phyloP scores from a whole-genome alignment of 495 filamentous ascomycete species.

The Penicillium steckii region DNA sequence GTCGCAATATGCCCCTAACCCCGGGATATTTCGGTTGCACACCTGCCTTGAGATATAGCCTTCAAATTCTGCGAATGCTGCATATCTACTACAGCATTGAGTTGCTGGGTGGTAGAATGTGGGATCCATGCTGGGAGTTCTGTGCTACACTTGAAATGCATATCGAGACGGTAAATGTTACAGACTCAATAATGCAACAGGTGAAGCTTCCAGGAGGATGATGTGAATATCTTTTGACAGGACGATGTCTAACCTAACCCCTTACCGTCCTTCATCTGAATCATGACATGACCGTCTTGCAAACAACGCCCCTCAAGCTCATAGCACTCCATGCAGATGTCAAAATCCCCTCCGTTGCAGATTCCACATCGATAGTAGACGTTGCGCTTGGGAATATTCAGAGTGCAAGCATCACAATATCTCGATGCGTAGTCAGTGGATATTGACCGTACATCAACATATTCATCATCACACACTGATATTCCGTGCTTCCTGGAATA shows the following conservation, averaged over 20 bases:
- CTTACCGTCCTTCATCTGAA: not conserved
- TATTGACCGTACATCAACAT: not conserved
- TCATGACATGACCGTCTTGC: not conserved
- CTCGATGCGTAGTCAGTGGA: too few species aligned
- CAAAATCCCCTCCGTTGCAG: not conserved
- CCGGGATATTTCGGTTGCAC: constrained; percentile 10
- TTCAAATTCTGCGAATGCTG: too few species aligned
- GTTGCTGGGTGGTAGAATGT: too few species aligned
- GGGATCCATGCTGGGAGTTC: too few species aligned
- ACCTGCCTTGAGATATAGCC: not conserved
- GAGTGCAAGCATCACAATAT: not conserved
- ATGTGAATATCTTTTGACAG: too few species aligned
- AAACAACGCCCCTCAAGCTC: not conserved
- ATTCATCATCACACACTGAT: not conserved
- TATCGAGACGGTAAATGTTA: too few species aligned
- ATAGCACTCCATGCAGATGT: not conserved
- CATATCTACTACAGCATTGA: too few species aligned
- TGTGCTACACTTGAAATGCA: too few species aligned
- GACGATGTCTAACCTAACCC: too few species aligned
- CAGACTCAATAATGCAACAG: too few species aligned
- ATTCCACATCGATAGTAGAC: not conserved
- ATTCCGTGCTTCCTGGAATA: not conserved
- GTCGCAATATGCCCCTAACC: constrained; percentile 16
- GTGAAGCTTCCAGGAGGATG: too few species aligned
- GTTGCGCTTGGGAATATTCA: not conserved